A percentile compares a stretch with the other conserved stretches of the same genome.
Evolutionary conservation across 257 asterid species (phyloP).

Genomic region (Lycium barbarum): DNA sequence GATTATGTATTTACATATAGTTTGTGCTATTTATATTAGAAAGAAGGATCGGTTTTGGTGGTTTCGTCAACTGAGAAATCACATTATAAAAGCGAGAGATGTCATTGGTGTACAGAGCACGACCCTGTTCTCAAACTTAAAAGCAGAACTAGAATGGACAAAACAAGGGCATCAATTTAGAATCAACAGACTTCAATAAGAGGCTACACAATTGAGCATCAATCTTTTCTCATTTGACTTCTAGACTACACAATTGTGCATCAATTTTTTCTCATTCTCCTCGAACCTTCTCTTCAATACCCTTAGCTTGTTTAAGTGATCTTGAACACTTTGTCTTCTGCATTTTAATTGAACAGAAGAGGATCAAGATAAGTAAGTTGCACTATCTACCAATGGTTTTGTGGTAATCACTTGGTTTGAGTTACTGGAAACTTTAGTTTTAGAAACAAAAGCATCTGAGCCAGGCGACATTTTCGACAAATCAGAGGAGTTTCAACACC

Average conservation of each 20-base stretch:
- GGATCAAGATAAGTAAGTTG: neutral
- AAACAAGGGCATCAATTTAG: constrained; percentile 12
- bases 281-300: neutral
- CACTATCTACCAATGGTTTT: neutral
- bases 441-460: constrained; percentile 17
- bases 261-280: neutral
- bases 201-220: constrained; percentile 5
- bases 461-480: neutral
- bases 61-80: neutral
- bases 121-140: neutral
- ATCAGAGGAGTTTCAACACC: constrained; percentile 3
- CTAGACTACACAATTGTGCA: constrained; percentile 1
- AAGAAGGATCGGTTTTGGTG: neutral
- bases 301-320: neutral
- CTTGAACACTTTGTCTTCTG: constrained; percentile 18
- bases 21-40: constrained; percentile 4
- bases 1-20: neutral
- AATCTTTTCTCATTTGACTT: neutral
- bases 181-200: neutral
- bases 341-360: neutral
- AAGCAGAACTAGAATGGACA: neutral
- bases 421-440: neutral
- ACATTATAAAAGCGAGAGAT: neutral
- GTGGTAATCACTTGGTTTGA: constrained; percentile 13
- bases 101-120: neutral